These are phyloP conservation scores for Erysiphe neolycopersici DNA, from an alignment of 2,329 filamentous ascomycete species.

Conservation along the genomic window DNA sequence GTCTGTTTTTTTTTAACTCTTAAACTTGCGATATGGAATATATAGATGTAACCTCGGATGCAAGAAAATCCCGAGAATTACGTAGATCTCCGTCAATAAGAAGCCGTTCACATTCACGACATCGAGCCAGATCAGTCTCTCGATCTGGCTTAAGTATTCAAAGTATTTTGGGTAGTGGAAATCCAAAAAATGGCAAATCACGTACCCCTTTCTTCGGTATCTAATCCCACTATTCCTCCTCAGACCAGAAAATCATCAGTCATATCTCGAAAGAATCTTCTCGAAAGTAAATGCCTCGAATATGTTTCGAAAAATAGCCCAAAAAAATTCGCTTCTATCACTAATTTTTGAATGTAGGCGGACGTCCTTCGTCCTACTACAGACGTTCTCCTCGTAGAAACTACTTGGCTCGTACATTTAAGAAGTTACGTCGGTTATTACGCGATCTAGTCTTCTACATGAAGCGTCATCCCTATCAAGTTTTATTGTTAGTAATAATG, in stretches of 20 bases:
- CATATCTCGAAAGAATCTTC: neutral
- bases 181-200: neutral
- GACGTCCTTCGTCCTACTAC: slow-evolving; percentile 29
- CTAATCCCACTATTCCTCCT: neutral
- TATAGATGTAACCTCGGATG: neutral
- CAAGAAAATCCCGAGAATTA: neutral
- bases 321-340: neutral
- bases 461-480: slow-evolving; percentile 60
- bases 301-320: no score
- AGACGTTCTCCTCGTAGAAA: slow-evolving; percentile 58
- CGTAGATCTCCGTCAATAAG: neutral
- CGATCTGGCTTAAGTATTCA: neutral
- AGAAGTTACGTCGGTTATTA: slow-evolving; percentile 52
- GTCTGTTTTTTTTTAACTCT: no score
- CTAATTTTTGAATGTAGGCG: slow-evolving; percentile 1
- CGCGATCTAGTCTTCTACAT: slow-evolving; percentile 62
- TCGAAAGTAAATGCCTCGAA: neutral
- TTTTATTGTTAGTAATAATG: slow-evolving; percentile 67
- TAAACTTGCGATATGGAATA: neutral
- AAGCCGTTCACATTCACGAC: neutral
- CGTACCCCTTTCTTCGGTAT: neutral
- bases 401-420: slow-evolving; percentile 48
- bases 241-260: neutral
- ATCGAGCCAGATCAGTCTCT: neutral
- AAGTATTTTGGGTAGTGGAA: neutral